Percentiles rank a stretch among this genome's conserved stretches.
Conservation (phyloP, 2,329 filamentous ascomycete genomes). For the Ramichloridium luteum region DNA sequence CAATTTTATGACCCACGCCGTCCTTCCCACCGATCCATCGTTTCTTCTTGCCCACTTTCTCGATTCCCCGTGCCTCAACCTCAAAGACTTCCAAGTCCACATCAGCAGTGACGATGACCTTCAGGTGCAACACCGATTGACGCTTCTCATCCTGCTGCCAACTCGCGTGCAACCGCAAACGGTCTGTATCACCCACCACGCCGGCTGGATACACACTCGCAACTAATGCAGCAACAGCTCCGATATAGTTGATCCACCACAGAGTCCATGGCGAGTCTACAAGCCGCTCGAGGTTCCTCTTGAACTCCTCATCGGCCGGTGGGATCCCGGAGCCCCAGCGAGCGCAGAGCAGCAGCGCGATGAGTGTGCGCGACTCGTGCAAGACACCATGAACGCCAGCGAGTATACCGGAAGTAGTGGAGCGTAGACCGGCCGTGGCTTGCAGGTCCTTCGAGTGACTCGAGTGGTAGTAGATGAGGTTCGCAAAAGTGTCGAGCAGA, state of each 20-base stretch:
- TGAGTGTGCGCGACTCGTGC: slow-evolving; percentile 56
- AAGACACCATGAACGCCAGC: slow-evolving; percentile 59
- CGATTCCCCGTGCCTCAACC: slow-evolving; percentile 32
- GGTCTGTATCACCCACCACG: slow-evolving; percentile 29
- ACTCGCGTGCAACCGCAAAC: slow-evolving; percentile 30
- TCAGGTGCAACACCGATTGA: slow-evolving; percentile 33
- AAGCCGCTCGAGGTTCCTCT: slow-evolving; percentile 40
- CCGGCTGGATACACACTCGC: slow-evolving; percentile 52
- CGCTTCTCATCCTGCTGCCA: slow-evolving; percentile 32
- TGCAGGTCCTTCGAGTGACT: slow-evolving; percentile 35
- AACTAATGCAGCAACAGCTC: slow-evolving; percentile 46
- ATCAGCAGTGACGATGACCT: slow-evolving; percentile 28
- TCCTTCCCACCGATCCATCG: slow-evolving; percentile 37
- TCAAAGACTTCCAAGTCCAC: slow-evolving; percentile 31
- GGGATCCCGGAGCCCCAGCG: slow-evolving; percentile 59
- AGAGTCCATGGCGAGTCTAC: slow-evolving; percentile 39
- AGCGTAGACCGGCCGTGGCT: slow-evolving; percentile 58
- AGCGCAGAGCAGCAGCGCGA: slow-evolving; percentile 60
- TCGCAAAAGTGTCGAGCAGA: slow-evolving; percentile 45
- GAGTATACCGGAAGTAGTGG: slow-evolving; percentile 56
- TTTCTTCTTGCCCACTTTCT: slow-evolving; percentile 50
- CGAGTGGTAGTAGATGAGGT: slow-evolving; percentile 42
- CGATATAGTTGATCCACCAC: slow-evolving; percentile 57
- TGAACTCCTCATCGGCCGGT: slow-evolving; percentile 45
- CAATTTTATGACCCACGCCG: slow-evolving; percentile 30